A percentile compares a stretch with the other conserved stretches of the same genome.
Evolutionary conservation across 306 rosid species (phyloP).

Genomic region (Rubus parviflorus): DNA sequence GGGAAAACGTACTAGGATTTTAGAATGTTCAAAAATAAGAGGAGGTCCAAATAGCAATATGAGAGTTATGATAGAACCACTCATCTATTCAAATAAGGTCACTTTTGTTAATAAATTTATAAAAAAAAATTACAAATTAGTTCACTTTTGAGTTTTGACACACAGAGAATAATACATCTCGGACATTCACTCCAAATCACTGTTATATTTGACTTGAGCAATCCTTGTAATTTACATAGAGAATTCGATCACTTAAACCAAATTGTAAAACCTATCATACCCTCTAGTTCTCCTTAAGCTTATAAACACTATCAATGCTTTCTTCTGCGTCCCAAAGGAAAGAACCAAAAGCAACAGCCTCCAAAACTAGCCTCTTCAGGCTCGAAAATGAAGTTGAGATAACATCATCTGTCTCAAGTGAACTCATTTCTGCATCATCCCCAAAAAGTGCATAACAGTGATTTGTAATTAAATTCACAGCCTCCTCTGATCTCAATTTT

Average conservation of each 20-base stretch:
- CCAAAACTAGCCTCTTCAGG: conserved; percentile 85
- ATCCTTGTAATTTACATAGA: conserved; percentile 45
- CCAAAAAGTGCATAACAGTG: conserved; percentile 74
- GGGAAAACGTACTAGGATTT: too few species aligned
- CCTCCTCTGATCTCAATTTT: conserved; percentile 78
- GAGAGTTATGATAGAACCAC: too few species aligned
- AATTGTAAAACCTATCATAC: conserved; percentile 7
- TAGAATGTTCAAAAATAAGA: too few species aligned
- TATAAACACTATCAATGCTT: conserved; percentile 62
- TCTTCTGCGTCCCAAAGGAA: conserved; percentile 96
- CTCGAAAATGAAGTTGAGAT: conserved; percentile 87
- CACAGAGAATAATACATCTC: too few species aligned
- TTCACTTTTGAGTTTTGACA: too few species aligned
- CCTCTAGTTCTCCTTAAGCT: conserved; percentile 62
- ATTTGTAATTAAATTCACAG: conserved; percentile 60
- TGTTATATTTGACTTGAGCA: background rate
- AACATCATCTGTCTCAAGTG: conserved; percentile 49
- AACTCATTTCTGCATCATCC: conserved; percentile 38
- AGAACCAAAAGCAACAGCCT: conserved; percentile 95
- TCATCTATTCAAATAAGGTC: too few species aligned
- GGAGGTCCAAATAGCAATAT: too few species aligned
- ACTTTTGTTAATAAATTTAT: too few species aligned
- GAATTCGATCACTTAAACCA: conserved; percentile 24
- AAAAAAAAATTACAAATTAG: too few species aligned
- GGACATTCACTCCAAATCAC: too few species aligned